Conservation (phyloP, 768 basidiomycete genomes). For the Cantharellus anzutake region DNA sequence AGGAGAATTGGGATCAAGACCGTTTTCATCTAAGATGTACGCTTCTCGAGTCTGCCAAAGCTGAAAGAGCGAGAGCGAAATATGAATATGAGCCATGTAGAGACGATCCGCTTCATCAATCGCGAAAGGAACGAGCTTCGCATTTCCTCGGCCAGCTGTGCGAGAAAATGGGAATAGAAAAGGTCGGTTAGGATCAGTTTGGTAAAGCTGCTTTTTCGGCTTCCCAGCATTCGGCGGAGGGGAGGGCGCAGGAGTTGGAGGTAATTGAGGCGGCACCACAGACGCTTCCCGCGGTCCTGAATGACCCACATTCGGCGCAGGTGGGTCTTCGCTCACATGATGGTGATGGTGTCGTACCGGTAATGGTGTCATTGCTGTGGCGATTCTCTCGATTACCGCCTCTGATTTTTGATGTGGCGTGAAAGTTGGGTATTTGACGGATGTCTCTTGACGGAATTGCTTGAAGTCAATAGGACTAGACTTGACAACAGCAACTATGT, state of each 20-base stretch:
- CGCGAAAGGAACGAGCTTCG: slow-evolving; percentile 69
- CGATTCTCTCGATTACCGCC: slow-evolving; percentile 35
- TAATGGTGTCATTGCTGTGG: slow-evolving; percentile 83
- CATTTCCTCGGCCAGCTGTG: slow-evolving; percentile 9
- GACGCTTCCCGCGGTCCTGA: slow-evolving; percentile 13
- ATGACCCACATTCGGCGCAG: neutral
- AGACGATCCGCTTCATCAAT: slow-evolving; percentile 90
- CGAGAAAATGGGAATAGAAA: slow-evolving; percentile 92
- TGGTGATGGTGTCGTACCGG: slow-evolving; percentile 91
- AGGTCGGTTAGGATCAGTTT: slow-evolving; percentile 85
- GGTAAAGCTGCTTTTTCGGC: slow-evolving; percentile 96
- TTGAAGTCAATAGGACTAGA: slow-evolving; percentile 83
- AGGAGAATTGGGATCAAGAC: slow-evolving; percentile 23
- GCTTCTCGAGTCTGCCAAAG: slow-evolving; percentile 95
- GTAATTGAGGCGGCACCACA: slow-evolving; percentile 5
- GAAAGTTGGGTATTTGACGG: slow-evolving; percentile 94
- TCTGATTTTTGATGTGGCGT: slow-evolving; percentile 21
- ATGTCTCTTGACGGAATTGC: slow-evolving; percentile 73
- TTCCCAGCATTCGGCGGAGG: slow-evolving; percentile 62
- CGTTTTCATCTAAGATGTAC: slow-evolving; percentile 85
- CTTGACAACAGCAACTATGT: slow-evolving; percentile 49
- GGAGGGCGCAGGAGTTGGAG: slow-evolving; percentile 69
- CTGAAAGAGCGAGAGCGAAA: slow-evolving; percentile 74
- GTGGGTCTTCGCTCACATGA: slow-evolving; percentile 36
- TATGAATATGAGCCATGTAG: slow-evolving; percentile 77